Evolutionary conservation across 805 yeast genomes (phyloP), one percentile per base, ranked within the genome.

Genomic region (Tanozyma kutaoensis): DNA sequence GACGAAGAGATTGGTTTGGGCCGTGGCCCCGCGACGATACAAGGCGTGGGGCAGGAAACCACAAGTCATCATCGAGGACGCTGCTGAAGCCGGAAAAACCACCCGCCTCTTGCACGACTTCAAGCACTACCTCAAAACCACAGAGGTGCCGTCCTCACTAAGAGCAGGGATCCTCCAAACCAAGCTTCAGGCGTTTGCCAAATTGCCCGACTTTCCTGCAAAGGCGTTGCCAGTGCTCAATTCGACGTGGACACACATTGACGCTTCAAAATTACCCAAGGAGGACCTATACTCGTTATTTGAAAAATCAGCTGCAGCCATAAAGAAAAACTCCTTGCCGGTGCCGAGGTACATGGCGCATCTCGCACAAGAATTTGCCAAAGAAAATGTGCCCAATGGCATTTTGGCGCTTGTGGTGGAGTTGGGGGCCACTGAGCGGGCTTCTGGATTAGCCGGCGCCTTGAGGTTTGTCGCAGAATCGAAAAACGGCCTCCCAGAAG

Each of bases 261-360:
- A 8, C 20, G 10, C 9, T 8, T 8, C 9, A 8, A 17, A 8
- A 8, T 10, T 17, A 10, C 9, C 8, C 9, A 17, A 17, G 20
- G 10, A 8, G 20, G 20, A 17, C 10, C 20, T 10, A 8, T 8
- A 10, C 20, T 17, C 13, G 18, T 29, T 50, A 8, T 47, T 45
- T 23, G 35, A 39, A 15, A 38, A 28, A 11, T 33, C 20, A 10
- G 8, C 10, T 8, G 10, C 8, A 17, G 8, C 10, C 10, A 8
- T 17, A 17, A 17, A 17, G 8, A 10, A 17, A 10, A 8, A 8
- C 8, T 8, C 8, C 10, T 8, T 10, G 20, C 20, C 20, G 9
- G 20, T 10, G 9, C 61, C 63, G 3, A 42, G 42, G 27, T 56
- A 37, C 36, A 32, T 55, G 33, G 40, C 50, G 1, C 24, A 42